Conservation (phyloP, 176 grass and related monocot species). For the Chrysopogon serrulatus region DNA sequence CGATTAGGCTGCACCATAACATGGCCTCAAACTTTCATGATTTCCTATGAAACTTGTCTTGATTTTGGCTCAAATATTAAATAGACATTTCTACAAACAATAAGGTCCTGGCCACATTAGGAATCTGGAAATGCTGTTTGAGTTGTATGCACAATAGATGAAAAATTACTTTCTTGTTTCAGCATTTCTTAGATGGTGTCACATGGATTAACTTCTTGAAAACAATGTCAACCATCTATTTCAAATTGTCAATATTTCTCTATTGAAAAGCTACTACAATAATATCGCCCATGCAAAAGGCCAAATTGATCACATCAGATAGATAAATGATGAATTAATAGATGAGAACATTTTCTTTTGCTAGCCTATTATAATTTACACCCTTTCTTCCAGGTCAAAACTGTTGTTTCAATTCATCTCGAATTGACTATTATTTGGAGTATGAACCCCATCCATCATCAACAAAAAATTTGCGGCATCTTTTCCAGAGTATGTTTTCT, state of each 20-base stretch:
- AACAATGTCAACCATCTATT: background rate
- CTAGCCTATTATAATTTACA: slow-evolving; percentile 12
- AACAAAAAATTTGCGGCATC: slow-evolving; percentile 89
- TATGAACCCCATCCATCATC: slow-evolving; percentile 98
- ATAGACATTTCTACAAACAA: background rate
- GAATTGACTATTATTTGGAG: slow-evolving; percentile 83
- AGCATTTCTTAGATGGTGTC: background rate
- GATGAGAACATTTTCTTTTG: background rate
- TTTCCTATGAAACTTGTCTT: background rate
- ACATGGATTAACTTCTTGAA: background rate
- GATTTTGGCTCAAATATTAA: background rate
- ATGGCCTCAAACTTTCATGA: background rate
- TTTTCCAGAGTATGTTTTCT: slow-evolving; percentile 90
- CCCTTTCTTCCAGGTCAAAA: slow-evolving; percentile 58
- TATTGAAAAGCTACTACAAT: background rate
- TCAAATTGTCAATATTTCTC: background rate
- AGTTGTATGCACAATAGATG: background rate
- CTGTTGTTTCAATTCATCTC: slow-evolving; percentile 90
- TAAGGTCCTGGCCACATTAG: background rate
- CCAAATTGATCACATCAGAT: background rate
- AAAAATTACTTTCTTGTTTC: background rate
- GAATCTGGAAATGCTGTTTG: background rate
- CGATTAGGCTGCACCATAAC: background rate
- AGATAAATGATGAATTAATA: background rate
- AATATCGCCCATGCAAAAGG: background rate